Base-by-base conservation (phyloP, 176 grass and related monocot genomes). In the Elaeis guineensis region DNA sequence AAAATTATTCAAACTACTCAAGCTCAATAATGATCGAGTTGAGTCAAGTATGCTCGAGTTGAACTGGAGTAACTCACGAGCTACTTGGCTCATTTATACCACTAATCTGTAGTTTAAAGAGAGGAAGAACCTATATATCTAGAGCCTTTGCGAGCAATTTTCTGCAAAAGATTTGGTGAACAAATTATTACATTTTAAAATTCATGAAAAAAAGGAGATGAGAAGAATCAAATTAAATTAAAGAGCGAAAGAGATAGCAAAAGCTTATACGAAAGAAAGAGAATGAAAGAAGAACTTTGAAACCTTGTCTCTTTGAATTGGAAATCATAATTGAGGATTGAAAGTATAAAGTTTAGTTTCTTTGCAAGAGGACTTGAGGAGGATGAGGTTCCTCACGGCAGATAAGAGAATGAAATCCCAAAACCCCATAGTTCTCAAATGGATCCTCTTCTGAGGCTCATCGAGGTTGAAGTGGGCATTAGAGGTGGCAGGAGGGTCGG, bases 321-420 rank as follows among this genome's bases (percentile, higher is more conserved):
- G 83, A 52, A 97, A 71, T 87, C 92, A 91, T 56, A 87, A 91
- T 61, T 91, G 88, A 48, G 84, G 76, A 54, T 78, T 83, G 48
- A 89, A 80, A 32, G 75, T 68, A 24, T 88, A 87, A 25, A 97
- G 74, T 72, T 91, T 84, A 28, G 92, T 91, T 77, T 92, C 93
- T 76, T 87, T 89, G 70, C 63, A 89, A 70, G 71, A 52, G 12
- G 82, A 79, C 69, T 92, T 81, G 69, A 85, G 83, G 76, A 88
- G 84, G 75, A 96, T 90, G 69, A 97, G 75, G 75, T 85, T 97
- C 81, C 84, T 97, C 92, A 97, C 92, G 59, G 62, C 72, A 72
- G 69, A 81, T 82, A 78, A 77, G 64, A 58, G 54, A 76, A 20
- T 76, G 60, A 61, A 79, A 71, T 57, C 20, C 65, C 63, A 39